Percentiles rank a stretch among this genome's conserved stretches.
These are phyloP conservation scores for Teunomyces cretensis DNA, from an alignment of 805 yeast species.

Conservation along the genomic window DNA sequence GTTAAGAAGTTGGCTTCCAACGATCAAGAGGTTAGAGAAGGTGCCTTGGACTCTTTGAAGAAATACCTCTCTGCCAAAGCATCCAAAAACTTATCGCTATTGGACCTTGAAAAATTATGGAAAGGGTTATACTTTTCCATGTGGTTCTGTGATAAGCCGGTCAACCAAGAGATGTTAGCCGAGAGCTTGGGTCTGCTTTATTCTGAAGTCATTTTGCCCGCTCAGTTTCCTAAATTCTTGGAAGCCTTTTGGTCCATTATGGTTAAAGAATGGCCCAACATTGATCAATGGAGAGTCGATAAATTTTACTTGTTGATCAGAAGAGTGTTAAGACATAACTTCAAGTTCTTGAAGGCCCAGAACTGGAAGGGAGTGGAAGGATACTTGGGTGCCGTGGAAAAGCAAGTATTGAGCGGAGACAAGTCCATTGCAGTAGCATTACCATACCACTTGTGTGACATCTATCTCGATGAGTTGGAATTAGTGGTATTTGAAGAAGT, in stretches of 20 bases:
- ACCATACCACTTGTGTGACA: slow-evolving; percentile 82
- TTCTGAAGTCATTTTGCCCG: slow-evolving; percentile 41
- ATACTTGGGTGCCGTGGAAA: slow-evolving; percentile 44
- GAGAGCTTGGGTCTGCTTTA: slow-evolving; percentile 62
- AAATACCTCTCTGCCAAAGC: slow-evolving; percentile 49
- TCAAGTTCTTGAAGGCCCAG: slow-evolving; percentile 52
- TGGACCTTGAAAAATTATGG: slow-evolving; percentile 85
- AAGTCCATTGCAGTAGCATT: slow-evolving; percentile 67
- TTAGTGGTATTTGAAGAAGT: slow-evolving; percentile 52
- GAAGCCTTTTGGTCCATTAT: slow-evolving; percentile 81
- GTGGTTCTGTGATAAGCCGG: slow-evolving; percentile 96
- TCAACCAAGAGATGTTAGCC: slow-evolving; percentile 87
- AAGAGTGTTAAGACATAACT: slow-evolving; percentile 64
- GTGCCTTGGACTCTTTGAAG: slow-evolving; percentile 65
- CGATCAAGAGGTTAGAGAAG: slow-evolving; percentile 70
- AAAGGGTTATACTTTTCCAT: slow-evolving; percentile 91
- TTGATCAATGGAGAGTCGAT: slow-evolving; percentile 86
- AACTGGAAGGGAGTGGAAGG: slow-evolving; percentile 60
- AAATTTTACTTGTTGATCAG: slow-evolving; percentile 82
- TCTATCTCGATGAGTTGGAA: slow-evolving; percentile 82
- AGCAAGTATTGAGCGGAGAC: slow-evolving; percentile 58
- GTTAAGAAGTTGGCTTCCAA: slow-evolving; percentile 85
- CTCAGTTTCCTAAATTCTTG: slow-evolving; percentile 51
- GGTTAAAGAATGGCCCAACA: slow-evolving; percentile 74
- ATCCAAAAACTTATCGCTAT: slow-evolving; percentile 39